phyloP scores from a whole-genome alignment of 2,329 filamentous ascomycete genomes.

The Trichoderma sp. region DNA sequence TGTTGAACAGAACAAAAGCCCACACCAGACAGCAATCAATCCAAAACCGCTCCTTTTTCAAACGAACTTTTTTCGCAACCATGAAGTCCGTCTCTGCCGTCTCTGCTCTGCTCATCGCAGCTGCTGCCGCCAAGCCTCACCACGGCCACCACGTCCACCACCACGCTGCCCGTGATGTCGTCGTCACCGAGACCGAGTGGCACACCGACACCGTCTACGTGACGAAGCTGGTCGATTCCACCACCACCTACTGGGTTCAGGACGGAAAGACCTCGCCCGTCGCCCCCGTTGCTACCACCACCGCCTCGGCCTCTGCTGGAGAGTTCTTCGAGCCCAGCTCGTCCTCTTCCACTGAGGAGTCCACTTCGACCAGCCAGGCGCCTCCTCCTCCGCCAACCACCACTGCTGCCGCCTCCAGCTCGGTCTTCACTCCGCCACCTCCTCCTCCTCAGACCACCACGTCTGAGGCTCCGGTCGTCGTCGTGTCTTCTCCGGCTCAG shows the following conservation, averaged over 20 bases:
- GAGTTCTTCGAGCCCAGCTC: slow-evolving; percentile 32
- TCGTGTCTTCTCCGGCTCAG: slow-evolving; percentile 24
- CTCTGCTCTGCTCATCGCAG: slow-evolving; percentile 36
- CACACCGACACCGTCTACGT: slow-evolving; percentile 48
- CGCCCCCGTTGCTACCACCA: slow-evolving; percentile 18
- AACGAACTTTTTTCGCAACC: neutral
- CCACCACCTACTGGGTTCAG: slow-evolving; percentile 45
- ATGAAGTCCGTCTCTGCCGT: slow-evolving; percentile 43
- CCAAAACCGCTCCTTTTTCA: neutral
- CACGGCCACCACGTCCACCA: slow-evolving; percentile 38
- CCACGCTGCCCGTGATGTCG: slow-evolving; percentile 32
- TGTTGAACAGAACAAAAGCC: slow-evolving; percentile 22
- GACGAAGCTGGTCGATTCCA: slow-evolving; percentile 47
- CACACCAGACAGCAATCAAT: neutral
- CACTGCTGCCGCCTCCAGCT: slow-evolving; percentile 9
- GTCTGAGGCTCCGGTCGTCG: slow-evolving; percentile 2
- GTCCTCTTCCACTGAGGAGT: slow-evolving; percentile 22
- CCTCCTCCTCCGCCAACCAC: slow-evolving; percentile 23
- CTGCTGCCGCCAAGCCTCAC: slow-evolving; percentile 51
- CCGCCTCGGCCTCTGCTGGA: slow-evolving; percentile 26
- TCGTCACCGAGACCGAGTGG: slow-evolving; percentile 50
- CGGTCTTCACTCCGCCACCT: slow-evolving; percentile 24
- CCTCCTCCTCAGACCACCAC: slow-evolving; percentile 28
- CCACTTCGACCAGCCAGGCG: slow-evolving; percentile 26
- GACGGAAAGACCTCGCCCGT: slow-evolving; percentile 30